These are phyloP conservation scores for Extremus antarcticus DNA, from an alignment of 495 filamentous ascomycete genomes.

Conservation along the genomic window DNA sequence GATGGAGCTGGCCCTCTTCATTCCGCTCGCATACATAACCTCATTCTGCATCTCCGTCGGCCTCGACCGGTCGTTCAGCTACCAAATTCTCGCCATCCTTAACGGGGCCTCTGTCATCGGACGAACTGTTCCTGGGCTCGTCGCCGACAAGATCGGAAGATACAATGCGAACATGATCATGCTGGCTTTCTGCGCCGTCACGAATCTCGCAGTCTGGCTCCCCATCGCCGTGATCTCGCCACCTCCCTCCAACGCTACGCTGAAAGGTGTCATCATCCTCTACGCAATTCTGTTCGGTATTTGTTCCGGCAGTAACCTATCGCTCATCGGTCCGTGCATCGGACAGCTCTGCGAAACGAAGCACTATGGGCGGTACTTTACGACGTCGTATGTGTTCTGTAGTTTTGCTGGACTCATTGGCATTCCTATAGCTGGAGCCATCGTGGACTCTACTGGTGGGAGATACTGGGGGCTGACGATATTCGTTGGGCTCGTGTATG, in stretches of 20 bases:
- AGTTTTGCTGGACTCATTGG: constrained; percentile 35
- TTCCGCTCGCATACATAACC: background rate
- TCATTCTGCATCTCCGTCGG: background rate
- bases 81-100: constrained; percentile 3
- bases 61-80: background rate
- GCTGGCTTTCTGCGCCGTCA: constrained; percentile 37
- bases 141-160: constrained; percentile 6
- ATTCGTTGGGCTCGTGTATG: background rate
- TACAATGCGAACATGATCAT: constrained; percentile 9
- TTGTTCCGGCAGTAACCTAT: constrained; percentile 50
- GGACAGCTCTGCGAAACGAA: constrained; percentile 50
- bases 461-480: background rate
- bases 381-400: constrained; percentile 50
- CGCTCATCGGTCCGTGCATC: constrained; percentile 52
- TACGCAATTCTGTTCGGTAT: constrained; percentile 55
- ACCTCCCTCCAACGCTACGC: background rate
- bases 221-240: constrained; percentile 36
- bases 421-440: background rate
- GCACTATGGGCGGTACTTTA: constrained; percentile 56
- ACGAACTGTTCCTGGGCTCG: background rate
- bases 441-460: background rate
- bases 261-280: constrained; percentile 31
- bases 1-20: constrained; percentile 1
- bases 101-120: background rate
- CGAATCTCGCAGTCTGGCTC: constrained; percentile 51